Base-by-base conservation (phyloP, 176 grass and related monocot species). In the Oryza brachyantha region DNA sequence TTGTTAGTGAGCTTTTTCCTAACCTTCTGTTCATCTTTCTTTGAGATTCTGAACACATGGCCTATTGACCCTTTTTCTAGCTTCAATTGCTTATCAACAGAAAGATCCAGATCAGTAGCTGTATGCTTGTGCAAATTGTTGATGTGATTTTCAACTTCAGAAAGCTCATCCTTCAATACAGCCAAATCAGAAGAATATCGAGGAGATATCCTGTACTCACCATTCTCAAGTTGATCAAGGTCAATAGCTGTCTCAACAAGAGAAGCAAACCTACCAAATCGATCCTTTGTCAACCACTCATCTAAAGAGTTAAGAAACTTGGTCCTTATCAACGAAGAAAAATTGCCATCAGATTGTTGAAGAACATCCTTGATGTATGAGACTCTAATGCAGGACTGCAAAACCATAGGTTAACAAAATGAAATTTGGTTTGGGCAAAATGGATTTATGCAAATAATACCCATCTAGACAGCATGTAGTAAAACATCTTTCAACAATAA, bases 21-120 rank as follows among this genome's bases (percentile, higher is more conserved):
- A 31, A 94, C 83, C 80, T 94, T 97, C 73, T 97, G 94, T 74
- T 97, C 94, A 61, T 97, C 94, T 92, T 97, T 97, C 82, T 97
- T 97, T 65, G 94, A 88, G 75, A 97, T 97, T 82, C 94, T 94
- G 74, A 97, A 97, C 79, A 90, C 94, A 90, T 94, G 94, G 63
- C 94, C 94, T 81, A 91, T 83, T 79, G 89, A 78, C 24, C 89
- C 89, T 84, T 92, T 97, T 65, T 97, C 94, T 81, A 97, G 83
- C 66, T 97, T 97, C 79, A 97, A 55, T 45, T 82, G 66, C 73
- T 97, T 97, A 80, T 94, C 94, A 73, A 88, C 32, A 79, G 91
- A 87, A 86, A 97, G 87, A 84, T 97, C 94, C 35, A 97, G 89
- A 86, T 94, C 89, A 78, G 48, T 86, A 67, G 89, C 89, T 25